Evolutionary conservation across 805 yeast species (phyloP).

Genomic region (Zygoascus flipseniorum): DNA sequence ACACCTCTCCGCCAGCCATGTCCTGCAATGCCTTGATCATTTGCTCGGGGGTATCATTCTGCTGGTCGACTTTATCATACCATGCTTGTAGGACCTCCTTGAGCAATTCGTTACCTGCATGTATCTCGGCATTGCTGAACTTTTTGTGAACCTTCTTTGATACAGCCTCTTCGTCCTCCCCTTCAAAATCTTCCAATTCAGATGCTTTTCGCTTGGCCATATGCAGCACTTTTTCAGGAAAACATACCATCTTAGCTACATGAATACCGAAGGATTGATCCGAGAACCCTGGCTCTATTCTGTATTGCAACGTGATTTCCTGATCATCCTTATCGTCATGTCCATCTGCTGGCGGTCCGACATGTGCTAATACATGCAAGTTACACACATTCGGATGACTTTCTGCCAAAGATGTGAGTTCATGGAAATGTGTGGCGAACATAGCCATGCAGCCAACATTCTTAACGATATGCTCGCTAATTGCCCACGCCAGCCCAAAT

Average conservation of each 20-base stretch:
- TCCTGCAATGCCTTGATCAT: conserved; percentile 9
- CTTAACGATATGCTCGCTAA: conserved; percentile 72
- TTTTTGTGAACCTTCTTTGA: conserved; percentile 34
- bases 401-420: conserved; percentile 71
- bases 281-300: conserved; percentile 93
- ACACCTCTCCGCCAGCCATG: conserved; percentile 4
- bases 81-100: conserved; percentile 37
- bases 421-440: conserved; percentile 98
- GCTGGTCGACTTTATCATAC: conserved; percentile 17
- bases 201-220: conserved; percentile 95
- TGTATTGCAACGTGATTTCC: conserved; percentile 81
- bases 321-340: conserved; percentile 21
- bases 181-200: conserved; percentile 63
- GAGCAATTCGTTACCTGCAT: conserved; percentile 43
- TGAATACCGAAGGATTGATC: conserved; percentile 97
- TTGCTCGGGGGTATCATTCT: conserved; percentile 4
- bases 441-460: conserved; percentile 69
- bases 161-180: conserved; percentile 29
- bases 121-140: conserved; percentile 44
- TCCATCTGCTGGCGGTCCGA: conserved; percentile 26
- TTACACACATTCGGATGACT: conserved; percentile 56
- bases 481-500: conserved; percentile 96
- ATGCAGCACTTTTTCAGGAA: conserved; percentile 78
- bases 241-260: conserved; percentile 92
- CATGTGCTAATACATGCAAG: conserved; percentile 88